phyloP scores from a whole-genome alignment of 1,284 basidiomycete genomes.

The Hortiboletus rubellus region DNA sequence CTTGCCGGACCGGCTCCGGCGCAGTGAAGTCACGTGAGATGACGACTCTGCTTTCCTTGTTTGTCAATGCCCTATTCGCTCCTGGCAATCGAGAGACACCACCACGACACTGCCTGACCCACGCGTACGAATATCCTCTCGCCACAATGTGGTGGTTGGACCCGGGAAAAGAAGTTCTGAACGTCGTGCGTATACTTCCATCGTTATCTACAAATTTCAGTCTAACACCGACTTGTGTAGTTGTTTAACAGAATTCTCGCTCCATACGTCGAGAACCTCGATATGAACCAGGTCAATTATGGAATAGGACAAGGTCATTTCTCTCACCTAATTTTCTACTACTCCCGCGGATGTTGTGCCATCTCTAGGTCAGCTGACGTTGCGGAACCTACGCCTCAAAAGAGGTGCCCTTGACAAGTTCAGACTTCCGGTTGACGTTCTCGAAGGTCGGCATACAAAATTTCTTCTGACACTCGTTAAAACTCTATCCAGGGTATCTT shows the following conservation, averaged over 20 bases:
- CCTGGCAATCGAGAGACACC: not conserved
- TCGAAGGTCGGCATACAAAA: conserved; percentile 65
- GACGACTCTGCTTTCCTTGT: conserved; percentile 27
- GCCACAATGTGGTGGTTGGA: conserved; percentile 75
- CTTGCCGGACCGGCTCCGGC: not conserved
- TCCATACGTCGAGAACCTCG: conserved; percentile 96
- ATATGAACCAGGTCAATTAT: conserved; percentile 93
- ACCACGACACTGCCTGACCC: not conserved
- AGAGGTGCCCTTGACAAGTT: conserved; percentile 96
- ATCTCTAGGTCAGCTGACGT: conserved; percentile 74
- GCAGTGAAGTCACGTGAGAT: conserved; percentile 31
- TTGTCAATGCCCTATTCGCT: conserved; percentile 36
- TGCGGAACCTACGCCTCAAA: conserved; percentile 85
- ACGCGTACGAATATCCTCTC: conserved; percentile 4
- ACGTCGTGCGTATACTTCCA: conserved; percentile 52
- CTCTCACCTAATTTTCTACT: not conserved
- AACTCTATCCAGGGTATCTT: conserved; percentile 70
- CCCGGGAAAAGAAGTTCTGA: conserved; percentile 75
- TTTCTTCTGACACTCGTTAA: not conserved
- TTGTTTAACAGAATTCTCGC: conserved; percentile 92
- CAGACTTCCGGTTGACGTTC: conserved; percentile 92
- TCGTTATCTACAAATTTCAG: not conserved
- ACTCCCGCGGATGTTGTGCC: conserved; percentile 7
- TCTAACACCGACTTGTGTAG: conserved; percentile 38
- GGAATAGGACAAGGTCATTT: conserved; percentile 85